A percentile compares a stretch with the other conserved stretches of the same genome.
These are phyloP conservation scores for Hygrophorus russula DNA, from an alignment of 768 basidiomycete genomes.

Conservation along the genomic window DNA sequence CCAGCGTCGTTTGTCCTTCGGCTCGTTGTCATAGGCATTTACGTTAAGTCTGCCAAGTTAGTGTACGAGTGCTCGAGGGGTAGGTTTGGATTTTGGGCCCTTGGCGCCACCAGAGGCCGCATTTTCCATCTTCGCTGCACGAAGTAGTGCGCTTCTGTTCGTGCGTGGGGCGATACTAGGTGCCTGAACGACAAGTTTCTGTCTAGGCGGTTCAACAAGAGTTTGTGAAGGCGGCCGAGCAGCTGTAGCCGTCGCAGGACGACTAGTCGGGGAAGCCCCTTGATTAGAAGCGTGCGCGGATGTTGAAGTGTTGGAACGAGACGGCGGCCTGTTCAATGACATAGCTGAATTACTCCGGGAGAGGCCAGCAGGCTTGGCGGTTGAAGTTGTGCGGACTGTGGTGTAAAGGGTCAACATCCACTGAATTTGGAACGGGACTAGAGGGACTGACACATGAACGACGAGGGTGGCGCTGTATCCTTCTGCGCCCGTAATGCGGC, in stretches of 20 bases:
- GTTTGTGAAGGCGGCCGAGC: slow-evolving; percentile 32
- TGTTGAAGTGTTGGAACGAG: slow-evolving; percentile 20
- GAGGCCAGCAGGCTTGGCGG: slow-evolving; percentile 30
- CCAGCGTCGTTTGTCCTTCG: too few relatives aligned
- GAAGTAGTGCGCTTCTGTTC: slow-evolving; percentile 64
- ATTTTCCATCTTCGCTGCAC: slow-evolving; percentile 57
- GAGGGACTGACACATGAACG: slow-evolving; percentile 53
- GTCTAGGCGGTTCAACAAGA: slow-evolving; percentile 24
- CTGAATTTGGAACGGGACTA: not conserved
- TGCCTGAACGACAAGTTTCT: slow-evolving; percentile 10
- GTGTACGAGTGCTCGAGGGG: not conserved
- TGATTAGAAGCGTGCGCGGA: slow-evolving; percentile 4
- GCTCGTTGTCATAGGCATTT: not conserved
- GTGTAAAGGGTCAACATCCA: slow-evolving; percentile 5
- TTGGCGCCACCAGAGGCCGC: slow-evolving; percentile 33
- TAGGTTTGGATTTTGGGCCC: slow-evolving; percentile 14
- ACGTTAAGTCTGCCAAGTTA: not conserved
- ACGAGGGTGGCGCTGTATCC: slow-evolving; percentile 48
- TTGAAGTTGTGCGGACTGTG: slow-evolving; percentile 36
- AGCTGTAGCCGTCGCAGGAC: slow-evolving; percentile 7
- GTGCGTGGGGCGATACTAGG: slow-evolving; percentile 59
- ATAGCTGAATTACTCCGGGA: slow-evolving; percentile 33
- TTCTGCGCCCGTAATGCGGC: slow-evolving; percentile 57
- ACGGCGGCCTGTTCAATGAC: slow-evolving; percentile 14
- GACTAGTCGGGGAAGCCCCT: slow-evolving; percentile 7